Evolutionary conservation across 2,329 filamentous ascomycete genomes (phyloP).

Genomic region (Arthrinium phaeospermum): DNA sequence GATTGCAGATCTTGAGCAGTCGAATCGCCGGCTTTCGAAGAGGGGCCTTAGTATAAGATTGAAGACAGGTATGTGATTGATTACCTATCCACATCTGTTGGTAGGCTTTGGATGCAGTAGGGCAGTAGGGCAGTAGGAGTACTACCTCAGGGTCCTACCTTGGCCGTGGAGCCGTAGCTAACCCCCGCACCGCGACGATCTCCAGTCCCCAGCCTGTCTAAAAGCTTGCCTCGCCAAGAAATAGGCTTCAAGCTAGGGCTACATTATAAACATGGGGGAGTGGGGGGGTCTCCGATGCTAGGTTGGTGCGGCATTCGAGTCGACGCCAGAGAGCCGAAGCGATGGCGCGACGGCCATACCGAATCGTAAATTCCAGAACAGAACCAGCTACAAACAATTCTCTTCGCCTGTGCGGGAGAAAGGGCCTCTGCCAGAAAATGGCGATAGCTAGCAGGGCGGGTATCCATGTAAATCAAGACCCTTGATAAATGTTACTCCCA

Average conservation of each 20-base stretch:
- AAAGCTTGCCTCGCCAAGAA: conserved; percentile 3
- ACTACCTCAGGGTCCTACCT: not conserved
- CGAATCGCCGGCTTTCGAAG: not conserved
- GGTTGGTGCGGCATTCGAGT: not conserved
- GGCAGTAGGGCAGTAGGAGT: not conserved
- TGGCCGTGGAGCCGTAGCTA: not conserved
- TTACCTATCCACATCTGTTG: not conserved
- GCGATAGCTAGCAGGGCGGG: not conserved
- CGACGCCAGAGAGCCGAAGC: not conserved
- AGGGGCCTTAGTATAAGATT: not conserved
- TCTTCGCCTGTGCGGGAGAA: not conserved
- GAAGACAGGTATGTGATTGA: not conserved
- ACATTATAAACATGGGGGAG: not conserved
- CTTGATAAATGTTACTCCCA: not conserved
- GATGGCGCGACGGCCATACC: not conserved
- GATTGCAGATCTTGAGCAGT: not conserved
- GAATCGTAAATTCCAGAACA: not conserved
- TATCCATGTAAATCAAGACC: not conserved
- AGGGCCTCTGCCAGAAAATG: not conserved
- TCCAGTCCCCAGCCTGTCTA: not conserved
- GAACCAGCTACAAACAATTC: not conserved
- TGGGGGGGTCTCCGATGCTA: not conserved
- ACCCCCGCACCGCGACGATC: not conserved
- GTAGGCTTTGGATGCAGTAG: not conserved
- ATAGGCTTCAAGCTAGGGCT: not conserved